Evolutionary conservation across 257 asterid genomes (phyloP), one percentile per base, ranked within the genome.

Genomic region (Capsicum pubescens): DNA sequence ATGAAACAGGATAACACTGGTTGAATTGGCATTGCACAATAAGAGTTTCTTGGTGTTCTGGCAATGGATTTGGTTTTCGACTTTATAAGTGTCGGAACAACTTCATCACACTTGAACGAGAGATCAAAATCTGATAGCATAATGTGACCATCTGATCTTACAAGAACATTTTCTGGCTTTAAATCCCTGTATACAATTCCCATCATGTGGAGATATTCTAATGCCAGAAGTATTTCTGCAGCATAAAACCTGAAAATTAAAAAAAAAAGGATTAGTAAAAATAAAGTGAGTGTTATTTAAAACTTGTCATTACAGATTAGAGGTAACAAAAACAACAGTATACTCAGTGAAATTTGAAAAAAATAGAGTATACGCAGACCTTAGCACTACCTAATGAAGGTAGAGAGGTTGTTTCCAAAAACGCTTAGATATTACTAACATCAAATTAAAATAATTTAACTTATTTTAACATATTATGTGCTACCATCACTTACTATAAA

Each of bases 51-150:
- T 82, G n/a, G 70, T 11, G 11, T 54, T 61, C 81, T 82, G 7
- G 26, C 17, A 16, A 17, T 83, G 32, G 86, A 56, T 68, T 81
- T 83, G 6, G 83, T 70, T 79, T 84, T 88, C 8, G 48, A 86
- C 52, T 67, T 88, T 39, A 88, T 74, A n/a, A 90, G 89, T 56
- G 81, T 85, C 14, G 91, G 92, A 9, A 90, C 86, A 6, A 85
- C 90, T 9, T 90, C 92, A 5, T 90, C 92, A 12, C 89, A 86
- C 85, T 87, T 89, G 2, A 89, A 83, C 9, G 92, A 89, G 3
- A 89, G 92, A 85, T 89, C 92, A 79, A 89, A 89, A 85, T 89
- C 92, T 17, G 92, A 89, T 8, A 89, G 90, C 92, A 89, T 89
- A n/a, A 89, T 90, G 67, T 90, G 92, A 46, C 92, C 92, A 82